Evolutionary conservation across 208 protist genomes (phyloP).

Genomic region (Trypanosoma brucei): DNA sequence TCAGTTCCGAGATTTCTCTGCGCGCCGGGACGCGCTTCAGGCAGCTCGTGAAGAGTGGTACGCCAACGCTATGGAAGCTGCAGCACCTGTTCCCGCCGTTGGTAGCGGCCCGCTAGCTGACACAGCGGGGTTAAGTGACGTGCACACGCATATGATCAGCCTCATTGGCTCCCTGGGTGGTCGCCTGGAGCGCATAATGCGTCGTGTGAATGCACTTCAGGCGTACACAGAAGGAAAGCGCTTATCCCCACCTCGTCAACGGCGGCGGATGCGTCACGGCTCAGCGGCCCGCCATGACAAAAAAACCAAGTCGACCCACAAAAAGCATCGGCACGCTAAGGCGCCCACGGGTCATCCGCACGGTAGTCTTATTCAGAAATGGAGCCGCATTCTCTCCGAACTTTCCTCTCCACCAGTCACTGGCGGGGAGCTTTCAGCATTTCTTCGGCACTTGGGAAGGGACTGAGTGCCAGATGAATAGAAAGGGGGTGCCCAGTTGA

Average conservation of each 20-base stretch:
- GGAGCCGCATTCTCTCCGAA: conserved; percentile 21
- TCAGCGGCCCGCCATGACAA: not conserved
- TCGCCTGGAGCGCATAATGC: conserved; percentile 27
- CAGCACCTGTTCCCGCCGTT: not conserved
- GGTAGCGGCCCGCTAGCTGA: not conserved
- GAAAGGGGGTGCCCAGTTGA: no score
- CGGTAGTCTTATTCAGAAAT: conserved; percentile 11
- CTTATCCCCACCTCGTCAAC: not conserved
- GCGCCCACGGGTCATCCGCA: not conserved
- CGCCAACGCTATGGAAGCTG: conserved; percentile 10
- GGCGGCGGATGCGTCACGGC: not conserved
- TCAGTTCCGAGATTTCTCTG: conserved; percentile 13
- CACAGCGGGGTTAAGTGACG: not conserved
- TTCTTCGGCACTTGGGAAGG: conserved; percentile 8
- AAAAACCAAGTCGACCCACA: not conserved
- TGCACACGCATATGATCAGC: conserved; percentile 16
- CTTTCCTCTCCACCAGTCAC: not conserved
- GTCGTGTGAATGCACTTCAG: conserved; percentile 10
- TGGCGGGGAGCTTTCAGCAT: conserved; percentile 5
- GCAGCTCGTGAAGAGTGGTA: conserved; percentile 35
- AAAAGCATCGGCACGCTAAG: not conserved
- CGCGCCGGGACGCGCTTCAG: conserved; percentile 20
- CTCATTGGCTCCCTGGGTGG: conserved; percentile 24
- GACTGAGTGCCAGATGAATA: not conserved
- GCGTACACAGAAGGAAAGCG: not conserved